These are phyloP conservation scores for Fusarium tuaranense DNA, from an alignment of 2,329 filamentous ascomycete genomes.

Conservation along the genomic window DNA sequence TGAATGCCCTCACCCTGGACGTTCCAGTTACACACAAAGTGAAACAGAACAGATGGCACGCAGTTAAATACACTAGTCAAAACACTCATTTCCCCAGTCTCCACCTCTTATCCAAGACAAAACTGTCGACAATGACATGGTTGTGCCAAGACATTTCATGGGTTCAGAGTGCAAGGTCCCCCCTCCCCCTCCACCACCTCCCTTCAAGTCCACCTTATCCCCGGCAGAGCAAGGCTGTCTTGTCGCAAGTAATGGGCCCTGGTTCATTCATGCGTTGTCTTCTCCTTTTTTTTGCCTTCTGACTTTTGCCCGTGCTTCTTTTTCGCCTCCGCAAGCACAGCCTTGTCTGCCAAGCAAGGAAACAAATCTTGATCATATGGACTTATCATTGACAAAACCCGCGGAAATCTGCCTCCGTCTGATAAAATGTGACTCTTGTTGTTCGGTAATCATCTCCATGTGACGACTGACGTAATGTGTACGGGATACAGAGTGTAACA, in stretches of 20 bases:
- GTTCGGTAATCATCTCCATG: background rate
- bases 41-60: background rate
- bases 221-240: background rate
- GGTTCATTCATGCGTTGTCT: constrained; percentile 4
- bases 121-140: background rate
- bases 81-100: background rate
- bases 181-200: background rate
- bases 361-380: background rate
- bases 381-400: background rate
- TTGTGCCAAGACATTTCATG: background rate
- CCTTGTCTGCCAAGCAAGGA: constrained; percentile 5
- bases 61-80: background rate
- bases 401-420: constrained; percentile 2
- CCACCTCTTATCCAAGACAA: background rate
- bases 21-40: background rate
- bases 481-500: background rate
- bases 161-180: background rate
- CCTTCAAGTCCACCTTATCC: constrained; percentile 12
- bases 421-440: background rate
- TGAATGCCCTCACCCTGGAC: background rate
- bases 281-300: background rate
- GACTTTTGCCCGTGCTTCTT: background rate
- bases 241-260: background rate
- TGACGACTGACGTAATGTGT: constrained; percentile 10
- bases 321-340: background rate